phyloP scores from a whole-genome alignment of 176 grass and related monocot genomes.

The Eremochloa ophiuroides region DNA sequence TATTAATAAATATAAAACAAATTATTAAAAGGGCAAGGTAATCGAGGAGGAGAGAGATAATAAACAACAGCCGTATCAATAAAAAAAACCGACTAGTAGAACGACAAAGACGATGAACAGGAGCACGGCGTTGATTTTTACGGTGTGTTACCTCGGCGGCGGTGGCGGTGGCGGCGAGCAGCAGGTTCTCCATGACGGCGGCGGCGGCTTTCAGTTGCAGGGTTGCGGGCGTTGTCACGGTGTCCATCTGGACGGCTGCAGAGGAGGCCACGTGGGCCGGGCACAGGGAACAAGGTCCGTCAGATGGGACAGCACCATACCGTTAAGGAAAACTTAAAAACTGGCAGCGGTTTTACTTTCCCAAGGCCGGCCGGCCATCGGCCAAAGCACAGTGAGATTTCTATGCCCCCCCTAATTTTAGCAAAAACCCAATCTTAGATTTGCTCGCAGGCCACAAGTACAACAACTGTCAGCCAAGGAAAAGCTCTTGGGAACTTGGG shows the following conservation, averaged over 20 bases:
- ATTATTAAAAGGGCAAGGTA: background rate
- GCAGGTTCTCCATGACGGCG: background rate
- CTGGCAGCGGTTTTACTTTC: conserved; percentile 19
- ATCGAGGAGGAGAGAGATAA: background rate
- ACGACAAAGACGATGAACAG: background rate
- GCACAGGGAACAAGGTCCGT: conserved; percentile 18
- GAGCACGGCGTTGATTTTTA: background rate
- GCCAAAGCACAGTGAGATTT: background rate
- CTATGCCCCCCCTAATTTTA: conserved; percentile 32
- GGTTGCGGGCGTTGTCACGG: conserved; percentile 7
- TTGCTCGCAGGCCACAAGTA: background rate
- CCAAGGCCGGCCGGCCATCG: background rate
- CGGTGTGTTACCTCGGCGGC: conserved; percentile 22
- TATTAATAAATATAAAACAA: background rate
- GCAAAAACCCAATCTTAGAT: conserved; percentile 30
- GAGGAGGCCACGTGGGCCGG: conserved; percentile 23
- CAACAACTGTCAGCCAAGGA: conserved; percentile 18
- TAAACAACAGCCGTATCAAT: background rate
- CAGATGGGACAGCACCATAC: conserved; percentile 38
- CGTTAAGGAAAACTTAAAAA: conserved; percentile 50
- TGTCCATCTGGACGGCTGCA: conserved; percentile 44
- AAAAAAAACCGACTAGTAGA: background rate
- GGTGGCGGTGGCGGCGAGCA: background rate
- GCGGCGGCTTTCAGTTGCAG: background rate
- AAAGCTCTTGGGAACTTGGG: background rate